Evolutionary conservation across 1,284 basidiomycete species (phyloP), one percentile per base, ranked within the genome.

Genomic region (Spongiforma sp.): DNA sequence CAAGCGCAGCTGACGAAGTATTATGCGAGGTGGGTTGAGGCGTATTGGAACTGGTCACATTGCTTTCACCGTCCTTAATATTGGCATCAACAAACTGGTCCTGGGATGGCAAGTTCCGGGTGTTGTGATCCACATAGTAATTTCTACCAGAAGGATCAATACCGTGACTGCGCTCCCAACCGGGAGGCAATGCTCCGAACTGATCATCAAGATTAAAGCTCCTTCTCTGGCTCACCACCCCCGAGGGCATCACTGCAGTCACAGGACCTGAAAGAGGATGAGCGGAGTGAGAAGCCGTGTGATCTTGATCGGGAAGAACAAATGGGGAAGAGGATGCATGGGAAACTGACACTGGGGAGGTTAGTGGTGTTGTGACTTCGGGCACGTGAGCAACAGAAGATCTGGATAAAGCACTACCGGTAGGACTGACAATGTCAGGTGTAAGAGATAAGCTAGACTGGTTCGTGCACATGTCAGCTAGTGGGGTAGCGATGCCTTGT

Each of bases 121-220:
- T 95, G 78, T 96, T 97, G 80, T 98, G 95, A 75, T 95, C 93
- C 59, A 95, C 93, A 71, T 94, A 98, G 78, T 98, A 98, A 26
- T 93, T 95, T 64, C 95, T 82, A 9, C 91, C 96, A 34, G 96
- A 86, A 64, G 95, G 94, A 79, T 98, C 95, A 62, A 95, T 93
- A 63, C 95, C 91, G n/a, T n/a, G n/a, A n/a, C n/a, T n/a, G 64
- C 95, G 87, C 79, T 98, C 95, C 95, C 95, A 98, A 6, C 95
- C 94, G 37, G 82, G 76, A 4, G 96, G 95, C 28, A 98, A 81
- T 34, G 90, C 84, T 10, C 94, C 94, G 65, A 87, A 89, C 69
- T 94, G 93, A 78, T 95, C 94, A 56, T 89, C 90, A 24, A 94
- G 91, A 73, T 93, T 93, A 79, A 95, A 95, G 75, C 94, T 94